phyloP scores from a whole-genome alignment of 768 basidiomycete species.

The Cystoderma amianthinum region DNA sequence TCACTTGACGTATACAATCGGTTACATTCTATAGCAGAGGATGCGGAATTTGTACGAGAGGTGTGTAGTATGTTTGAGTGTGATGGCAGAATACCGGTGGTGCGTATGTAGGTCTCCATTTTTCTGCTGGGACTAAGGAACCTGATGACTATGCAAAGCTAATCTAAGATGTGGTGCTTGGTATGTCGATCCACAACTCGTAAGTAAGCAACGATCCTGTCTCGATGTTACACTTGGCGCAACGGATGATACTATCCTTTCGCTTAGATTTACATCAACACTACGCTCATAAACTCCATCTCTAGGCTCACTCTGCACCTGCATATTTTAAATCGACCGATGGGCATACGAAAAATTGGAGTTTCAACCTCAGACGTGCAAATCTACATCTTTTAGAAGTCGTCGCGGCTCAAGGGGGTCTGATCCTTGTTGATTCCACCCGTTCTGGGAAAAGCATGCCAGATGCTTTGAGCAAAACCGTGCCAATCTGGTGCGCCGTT shows the following conservation, averaged over 20 bases:
- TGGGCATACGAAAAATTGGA: slow-evolving; percentile 81
- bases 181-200: slow-evolving; percentile 75
- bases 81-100: slow-evolving; percentile 1
- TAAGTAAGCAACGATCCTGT: too few species aligned
- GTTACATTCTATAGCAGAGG: slow-evolving; percentile 78
- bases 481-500: slow-evolving; percentile 93
- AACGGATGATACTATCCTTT: too few species aligned
- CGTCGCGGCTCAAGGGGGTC: slow-evolving; percentile 28
- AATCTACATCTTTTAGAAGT: slow-evolving; percentile 74
- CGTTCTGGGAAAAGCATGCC: slow-evolving; percentile 90
- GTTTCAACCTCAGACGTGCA: slow-evolving; percentile 75
- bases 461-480: slow-evolving; percentile 88
- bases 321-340: slow-evolving; percentile 94
- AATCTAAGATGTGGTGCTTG: slow-evolving; percentile 93
- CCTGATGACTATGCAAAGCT: too few species aligned
- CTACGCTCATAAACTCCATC: too few species aligned
- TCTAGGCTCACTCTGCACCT: too few species aligned
- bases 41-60: slow-evolving; percentile 59
- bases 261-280: too few species aligned
- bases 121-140: too few species aligned
- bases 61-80: slow-evolving; percentile 35
- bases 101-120: too few species aligned
- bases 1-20: slow-evolving; percentile 78
- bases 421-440: slow-evolving; percentile 85
- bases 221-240: too few species aligned